Evolutionary conservation across 352 stramenopile genomes (phyloP), one percentile per base, ranked within the genome.

Genomic region (Phytophthora hybrid): DNA sequence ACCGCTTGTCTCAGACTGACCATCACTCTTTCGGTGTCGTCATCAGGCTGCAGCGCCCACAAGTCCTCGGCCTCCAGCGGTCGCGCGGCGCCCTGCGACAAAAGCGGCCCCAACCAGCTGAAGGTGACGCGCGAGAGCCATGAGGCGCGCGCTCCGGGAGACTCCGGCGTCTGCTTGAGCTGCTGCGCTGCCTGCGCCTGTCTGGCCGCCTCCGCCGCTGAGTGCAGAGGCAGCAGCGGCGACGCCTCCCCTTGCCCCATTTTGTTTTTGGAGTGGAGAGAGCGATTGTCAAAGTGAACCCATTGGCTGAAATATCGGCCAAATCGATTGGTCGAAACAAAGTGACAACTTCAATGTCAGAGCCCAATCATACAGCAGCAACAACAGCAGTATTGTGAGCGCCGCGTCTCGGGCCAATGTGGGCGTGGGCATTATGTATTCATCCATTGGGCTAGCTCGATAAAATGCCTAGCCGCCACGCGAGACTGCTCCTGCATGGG

Each of bases 51-150:
- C 41, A 92, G 71, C 13, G 53, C 8, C 82, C 82, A 85, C 5
- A 92, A 60, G 70, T 92, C 72, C 8, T 65, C 8, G 16, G 73
- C 54, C 31, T 79, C 63, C 5, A 92, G 75, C 39, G 84, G 82
- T n/a, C 66, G 65, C 6, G 46, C 21, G 0, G 83, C 79, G 9
- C 84, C 82, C 13, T 76, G 79, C 44, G 61, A 11, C 7, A 90
- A 56, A 26, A 90, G 60, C 21, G 26, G 71, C 1, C 76, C 73
- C 21, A 92, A 73, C 82, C 82, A 92, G 29, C 72, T 79, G 29
- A 81, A 81, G 9, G 71, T 78, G 29, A 81, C 9, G 32, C 71
- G 62, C 3, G 75, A 78, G 5, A 81, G 32, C 54, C 65, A 81
- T 59, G 62, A 34, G 3, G 62, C 61, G 21, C 53, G 65, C 55